Conservation (phyloP, 495 filamentous ascomycete genomes). For the Bryoglossum gracile region DNA sequence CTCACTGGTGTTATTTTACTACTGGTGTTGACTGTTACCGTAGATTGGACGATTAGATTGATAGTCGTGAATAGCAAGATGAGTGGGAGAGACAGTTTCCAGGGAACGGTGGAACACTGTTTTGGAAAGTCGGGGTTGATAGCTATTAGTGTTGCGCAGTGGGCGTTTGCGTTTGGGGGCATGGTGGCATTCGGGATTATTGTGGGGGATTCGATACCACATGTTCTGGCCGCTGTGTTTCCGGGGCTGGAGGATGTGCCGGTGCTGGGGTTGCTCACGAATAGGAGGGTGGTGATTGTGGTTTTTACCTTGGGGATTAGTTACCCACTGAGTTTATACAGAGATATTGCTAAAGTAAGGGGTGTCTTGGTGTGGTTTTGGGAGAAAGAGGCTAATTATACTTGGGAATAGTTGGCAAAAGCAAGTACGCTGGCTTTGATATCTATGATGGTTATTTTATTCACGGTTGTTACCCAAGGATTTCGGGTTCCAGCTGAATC, state of each 20-base stretch:
- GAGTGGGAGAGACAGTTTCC: constrained; percentile 84
- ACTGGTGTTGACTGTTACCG: constrained; percentile 66
- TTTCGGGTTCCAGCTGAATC: constrained; percentile 60
- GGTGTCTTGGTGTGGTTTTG: not conserved
- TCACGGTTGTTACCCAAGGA: constrained; percentile 84
- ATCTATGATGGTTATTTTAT: constrained; percentile 83
- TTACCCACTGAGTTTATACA: constrained; percentile 87
- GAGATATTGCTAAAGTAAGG: constrained; percentile 92
- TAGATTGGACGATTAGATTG: constrained; percentile 95
- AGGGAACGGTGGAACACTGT: constrained; percentile 89
- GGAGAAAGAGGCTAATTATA: constrained; percentile 27
- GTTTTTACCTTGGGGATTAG: constrained; percentile 78
- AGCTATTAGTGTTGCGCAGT: constrained; percentile 87
- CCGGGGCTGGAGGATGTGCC: constrained; percentile 64
- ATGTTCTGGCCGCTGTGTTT: constrained; percentile 75
- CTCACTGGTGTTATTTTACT: constrained; percentile 71
- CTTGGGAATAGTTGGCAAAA: constrained; percentile 77
- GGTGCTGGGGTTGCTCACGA: constrained; percentile 72
- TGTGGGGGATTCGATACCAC: constrained; percentile 90
- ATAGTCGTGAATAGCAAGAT: constrained; percentile 96
- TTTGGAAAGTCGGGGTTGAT: constrained; percentile 83
- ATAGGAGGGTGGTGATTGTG: constrained; percentile 76
- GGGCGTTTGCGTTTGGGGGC: constrained; percentile 96
- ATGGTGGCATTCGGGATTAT: constrained; percentile 99
- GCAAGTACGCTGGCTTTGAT: constrained; percentile 85